Evolutionary conservation across 257 asterid species (phyloP), one percentile per base, ranked within the genome.

Genomic region (Solanum dulcamara): DNA sequence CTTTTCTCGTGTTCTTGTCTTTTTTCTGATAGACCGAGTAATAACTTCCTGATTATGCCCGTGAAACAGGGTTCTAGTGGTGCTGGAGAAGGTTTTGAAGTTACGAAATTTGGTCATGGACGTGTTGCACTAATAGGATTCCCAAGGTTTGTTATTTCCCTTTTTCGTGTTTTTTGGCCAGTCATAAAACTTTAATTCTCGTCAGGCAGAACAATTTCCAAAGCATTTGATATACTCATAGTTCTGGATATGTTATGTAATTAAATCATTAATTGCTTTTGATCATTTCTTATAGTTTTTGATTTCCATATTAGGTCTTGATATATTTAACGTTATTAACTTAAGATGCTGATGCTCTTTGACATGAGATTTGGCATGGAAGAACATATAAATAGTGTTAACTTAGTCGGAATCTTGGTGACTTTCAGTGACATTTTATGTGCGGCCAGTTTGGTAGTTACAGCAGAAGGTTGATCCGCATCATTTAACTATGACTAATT

Each of bases 51-150:
- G 83, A 79, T 79, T 79, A 79, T 28, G 44, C 2, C 5, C 30
- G 62, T 86, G 90, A 86, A 60, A 84, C 89, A 97, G 99, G 99
- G 99, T 84, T 88, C 99, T 75, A 93, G 96, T 89, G 99, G 96
- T 87, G 98, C 95, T 82, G 99, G 98, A 87, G 99, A 96, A n/a
- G 99, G 99, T 86, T 96, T 96, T 85, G 99, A 96, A 91, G 99
- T 95, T 88, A 95, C 99, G 50, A 96, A 96, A 90, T 96, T 81
- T 89, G 99, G 99, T 74, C 99, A 96, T 87, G 98, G 97, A 60
- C 98, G 98, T 84, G 99, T 96, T 30, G 98, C 99, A 22, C 91
- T 96, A 83, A 96, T 96, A 86, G 99, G 99, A 88, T 96, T 96
- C 89, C 99, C 99, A 90, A 96, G 99, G 99, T 96, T 87, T 68